Base-by-base conservation (phyloP, 768 basidiomycete species). In the Lentinula guzmanii region DNA sequence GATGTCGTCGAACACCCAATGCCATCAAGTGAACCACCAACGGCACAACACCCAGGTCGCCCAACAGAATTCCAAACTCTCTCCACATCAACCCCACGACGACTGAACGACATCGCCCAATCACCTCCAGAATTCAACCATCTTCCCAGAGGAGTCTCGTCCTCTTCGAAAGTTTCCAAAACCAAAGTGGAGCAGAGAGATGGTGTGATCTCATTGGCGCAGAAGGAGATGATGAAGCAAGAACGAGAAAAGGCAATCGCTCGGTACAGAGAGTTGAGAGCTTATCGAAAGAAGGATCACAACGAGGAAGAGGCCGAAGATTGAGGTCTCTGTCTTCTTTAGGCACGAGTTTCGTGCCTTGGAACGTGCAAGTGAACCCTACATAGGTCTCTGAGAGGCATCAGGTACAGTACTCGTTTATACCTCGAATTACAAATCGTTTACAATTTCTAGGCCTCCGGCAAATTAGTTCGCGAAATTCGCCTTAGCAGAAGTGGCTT, bases 211-310 rank as follows among this genome's bases (percentile, higher is more conserved):
- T 87, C 86, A 33, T 86, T 91, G 82, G 85, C 87, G 13, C 89
- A 91, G 74, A 86, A 84, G 69, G 77, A 78, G 5, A 85, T 90
- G 85, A 85, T 93, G 82, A 89, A 89, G 67, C 76, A 78, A 57
- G 90, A 92, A 70, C 79, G 91, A 64, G 86, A 89, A 66, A 86
- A 81, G 62, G 89, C 75, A 21, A 86, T 93, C 62, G 73, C 71
- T 67, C 77, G 80, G 58, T 92, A 91, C 70, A 75, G 91, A 62
- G 81, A 86, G 71, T 67, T 92, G 71, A 91, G 87, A 70, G 85
- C 51, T 51, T 16, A 81, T 21, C 75, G 69, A 65, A 79, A 75
- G 67, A 60, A 67, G 68, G 59, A 33, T 24, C 8, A 28, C 37
- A 43, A 60, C n/a, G 59, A 60, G 33, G 37, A 53, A 8, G 33